A percentile compares a stretch with the other conserved stretches of the same genome.
Evolutionary conservation across 208 protist species (phyloP).

Genomic region (Leishmania tarentolae): DNA sequence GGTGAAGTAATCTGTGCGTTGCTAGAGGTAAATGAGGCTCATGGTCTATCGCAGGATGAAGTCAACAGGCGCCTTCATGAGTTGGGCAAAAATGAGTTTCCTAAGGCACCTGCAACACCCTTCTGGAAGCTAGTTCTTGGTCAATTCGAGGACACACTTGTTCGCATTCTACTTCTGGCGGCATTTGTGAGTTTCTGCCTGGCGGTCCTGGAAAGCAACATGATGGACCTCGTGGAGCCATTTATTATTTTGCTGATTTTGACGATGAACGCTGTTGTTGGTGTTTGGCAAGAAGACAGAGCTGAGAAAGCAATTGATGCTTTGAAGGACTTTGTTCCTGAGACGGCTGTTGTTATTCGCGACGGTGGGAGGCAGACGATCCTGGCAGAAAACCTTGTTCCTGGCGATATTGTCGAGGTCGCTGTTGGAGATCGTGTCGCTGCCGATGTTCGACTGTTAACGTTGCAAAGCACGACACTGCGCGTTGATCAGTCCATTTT

Average conservation of each 20-base stretch:
- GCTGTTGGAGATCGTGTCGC: conserved; percentile 94
- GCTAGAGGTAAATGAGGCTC: conserved; percentile 15
- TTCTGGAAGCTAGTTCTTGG: conserved; percentile 83
- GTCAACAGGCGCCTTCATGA: conserved; percentile 43
- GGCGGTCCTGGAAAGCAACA: conserved; percentile 71
- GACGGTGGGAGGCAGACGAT: conserved; percentile 58
- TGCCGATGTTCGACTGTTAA: conserved; percentile 93
- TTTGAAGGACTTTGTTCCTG: conserved; percentile 73
- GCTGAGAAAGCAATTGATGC: conserved; percentile 93
- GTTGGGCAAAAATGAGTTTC: conserved; percentile 78
- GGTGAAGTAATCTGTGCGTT: conserved; percentile 12
- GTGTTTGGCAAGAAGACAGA: conserved; percentile 93
- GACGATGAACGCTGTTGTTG: conserved; percentile 92
- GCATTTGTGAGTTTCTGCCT: conserved; percentile 84
- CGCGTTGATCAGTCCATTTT: conserved; percentile 92
- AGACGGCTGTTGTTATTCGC: conserved; percentile 70
- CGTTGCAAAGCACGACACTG: conserved; percentile 88
- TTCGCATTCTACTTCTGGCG: conserved; percentile 86
- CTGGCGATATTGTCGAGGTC: conserved; percentile 96
- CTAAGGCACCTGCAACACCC: conserved; percentile 53
- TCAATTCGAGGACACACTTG: conserved; percentile 92
- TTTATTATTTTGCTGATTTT: conserved; percentile 96
- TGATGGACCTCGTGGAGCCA: conserved; percentile 89
- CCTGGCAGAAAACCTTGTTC: conserved; percentile 88
- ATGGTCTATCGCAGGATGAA: conserved; percentile 28